A percentile compares a stretch with the other conserved stretches of the same genome.
phyloP scores from a whole-genome alignment of 352 stramenopile genomes.

The Phytopythium mirpurense region DNA sequence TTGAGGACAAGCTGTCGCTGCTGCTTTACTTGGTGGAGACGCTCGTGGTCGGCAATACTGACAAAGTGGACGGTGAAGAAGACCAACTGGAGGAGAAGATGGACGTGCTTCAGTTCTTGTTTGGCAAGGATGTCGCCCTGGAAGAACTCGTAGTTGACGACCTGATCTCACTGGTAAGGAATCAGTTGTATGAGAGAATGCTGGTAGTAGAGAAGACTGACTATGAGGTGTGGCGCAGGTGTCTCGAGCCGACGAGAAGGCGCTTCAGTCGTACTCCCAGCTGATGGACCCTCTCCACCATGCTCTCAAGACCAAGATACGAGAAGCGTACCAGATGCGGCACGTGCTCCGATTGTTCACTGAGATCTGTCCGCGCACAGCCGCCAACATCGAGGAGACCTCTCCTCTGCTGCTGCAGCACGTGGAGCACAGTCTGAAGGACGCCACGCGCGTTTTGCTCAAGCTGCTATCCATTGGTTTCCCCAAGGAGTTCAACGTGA shows the following conservation, averaged over 20 bases:
- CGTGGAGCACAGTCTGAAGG: constrained; percentile 73
- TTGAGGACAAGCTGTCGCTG: constrained; percentile 67
- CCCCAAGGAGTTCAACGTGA: constrained; percentile 76
- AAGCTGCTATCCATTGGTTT: constrained; percentile 81
- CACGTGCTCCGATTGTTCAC: constrained; percentile 72
- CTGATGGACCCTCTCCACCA: constrained; percentile 57
- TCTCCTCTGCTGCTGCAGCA: constrained; percentile 73
- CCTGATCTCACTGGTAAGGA: constrained; percentile 54
- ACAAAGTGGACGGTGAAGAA: constrained; percentile 13
- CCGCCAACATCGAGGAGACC: constrained; percentile 66
- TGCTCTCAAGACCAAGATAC: constrained; percentile 64
- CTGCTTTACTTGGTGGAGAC: constrained; percentile 57
- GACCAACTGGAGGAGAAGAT: constrained; percentile 8
- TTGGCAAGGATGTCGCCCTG: constrained; percentile 53
- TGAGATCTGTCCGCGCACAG: constrained; percentile 64
- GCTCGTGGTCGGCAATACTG: constrained; percentile 21
- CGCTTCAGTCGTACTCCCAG: constrained; percentile 45
- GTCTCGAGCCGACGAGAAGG: constrained; percentile 44
- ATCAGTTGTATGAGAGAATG: no score
- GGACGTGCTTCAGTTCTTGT: constrained; percentile 59
- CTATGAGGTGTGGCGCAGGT: no score
- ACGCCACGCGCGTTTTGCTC: constrained; percentile 61
- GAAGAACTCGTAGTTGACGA: constrained; percentile 70
- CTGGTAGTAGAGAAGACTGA: no score
- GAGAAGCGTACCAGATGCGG: constrained; percentile 68